These are phyloP conservation scores for Vigna angularis DNA, from an alignment of 306 rosid species.

Conservation along the genomic window DNA sequence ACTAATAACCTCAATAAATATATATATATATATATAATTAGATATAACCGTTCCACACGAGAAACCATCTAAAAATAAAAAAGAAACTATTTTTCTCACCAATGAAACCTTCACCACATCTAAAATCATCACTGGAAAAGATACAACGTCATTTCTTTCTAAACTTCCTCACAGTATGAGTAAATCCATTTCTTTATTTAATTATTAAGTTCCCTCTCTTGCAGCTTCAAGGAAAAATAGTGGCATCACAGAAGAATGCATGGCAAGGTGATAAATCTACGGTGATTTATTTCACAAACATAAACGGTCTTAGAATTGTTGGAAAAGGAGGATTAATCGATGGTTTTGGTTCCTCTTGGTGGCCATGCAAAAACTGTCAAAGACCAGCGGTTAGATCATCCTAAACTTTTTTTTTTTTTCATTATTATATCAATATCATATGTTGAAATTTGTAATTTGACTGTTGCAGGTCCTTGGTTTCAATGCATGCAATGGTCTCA, in stretches of 20 bases:
- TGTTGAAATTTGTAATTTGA: neutral
- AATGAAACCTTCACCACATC: too few species aligned
- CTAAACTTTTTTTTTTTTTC: neutral
- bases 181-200: too few species aligned
- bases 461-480: constrained; percentile 14
- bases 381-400: neutral
- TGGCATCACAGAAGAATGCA: neutral
- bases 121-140: too few species aligned
- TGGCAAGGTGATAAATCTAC: neutral
- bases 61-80: too few species aligned
- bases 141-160: too few species aligned
- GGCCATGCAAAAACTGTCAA: constrained; percentile 8
- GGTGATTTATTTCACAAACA: neutral
- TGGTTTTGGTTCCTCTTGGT: constrained; percentile 40
- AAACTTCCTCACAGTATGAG: too few species aligned
- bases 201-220: too few species aligned
- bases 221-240: constrained; percentile 32
- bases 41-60: too few species aligned
- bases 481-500: constrained; percentile 31
- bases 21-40: too few species aligned
- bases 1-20: too few species aligned
- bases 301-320: constrained; percentile 30
- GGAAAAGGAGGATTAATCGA: constrained; percentile 3
- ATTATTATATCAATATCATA: too few species aligned
- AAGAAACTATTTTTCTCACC: too few species aligned